phyloP scores from a whole-genome alignment of 352 stramenopile genomes.

The Phytophthora citrophthora region DNA sequence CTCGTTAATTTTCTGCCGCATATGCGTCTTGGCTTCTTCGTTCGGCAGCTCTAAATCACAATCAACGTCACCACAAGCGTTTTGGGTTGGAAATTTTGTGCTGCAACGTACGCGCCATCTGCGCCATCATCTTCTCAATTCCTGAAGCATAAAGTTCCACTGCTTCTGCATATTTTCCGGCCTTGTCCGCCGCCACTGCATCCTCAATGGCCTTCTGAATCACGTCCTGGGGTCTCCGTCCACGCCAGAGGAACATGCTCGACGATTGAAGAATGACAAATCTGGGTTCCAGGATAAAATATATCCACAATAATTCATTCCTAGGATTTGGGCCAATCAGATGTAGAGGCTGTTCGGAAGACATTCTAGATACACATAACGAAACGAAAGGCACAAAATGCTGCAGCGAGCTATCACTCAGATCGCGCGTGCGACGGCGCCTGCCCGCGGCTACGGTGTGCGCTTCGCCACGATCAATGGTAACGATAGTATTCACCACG shows the following conservation, averaged over 20 bases:
- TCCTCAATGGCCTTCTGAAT: slow-evolving; percentile 57
- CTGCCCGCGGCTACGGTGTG: slow-evolving; percentile 36
- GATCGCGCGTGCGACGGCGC: slow-evolving; percentile 29
- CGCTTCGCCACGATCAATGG: slow-evolving; percentile 79
- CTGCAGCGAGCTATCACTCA: slow-evolving; percentile 47
- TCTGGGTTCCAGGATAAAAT: background rate
- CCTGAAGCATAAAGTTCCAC: slow-evolving; percentile 75
- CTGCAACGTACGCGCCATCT: slow-evolving; percentile 58
- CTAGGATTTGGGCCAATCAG: too few species aligned
- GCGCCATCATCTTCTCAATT: slow-evolving; percentile 79
- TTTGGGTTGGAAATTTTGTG: background rate
- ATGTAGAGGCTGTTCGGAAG: too few species aligned
- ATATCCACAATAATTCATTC: background rate
- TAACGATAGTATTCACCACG: slow-evolving; percentile 8
- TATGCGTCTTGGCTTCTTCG: slow-evolving; percentile 39
- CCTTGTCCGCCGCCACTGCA: slow-evolving; percentile 64
- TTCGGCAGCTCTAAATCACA: slow-evolving; percentile 39
- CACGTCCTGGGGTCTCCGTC: slow-evolving; percentile 41
- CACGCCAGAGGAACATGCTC: slow-evolving; percentile 55
- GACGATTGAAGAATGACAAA: slow-evolving; percentile 15
- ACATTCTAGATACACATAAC: background rate
- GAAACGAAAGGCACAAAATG: slow-evolving; percentile 41
- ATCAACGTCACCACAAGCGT: slow-evolving; percentile 2
- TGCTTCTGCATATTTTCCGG: slow-evolving; percentile 47
- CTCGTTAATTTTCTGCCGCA: slow-evolving; percentile 69